Evolutionary conservation across 305 asterid genomes (phyloP).

Genomic region (Stenogyne calaminthoides): DNA sequence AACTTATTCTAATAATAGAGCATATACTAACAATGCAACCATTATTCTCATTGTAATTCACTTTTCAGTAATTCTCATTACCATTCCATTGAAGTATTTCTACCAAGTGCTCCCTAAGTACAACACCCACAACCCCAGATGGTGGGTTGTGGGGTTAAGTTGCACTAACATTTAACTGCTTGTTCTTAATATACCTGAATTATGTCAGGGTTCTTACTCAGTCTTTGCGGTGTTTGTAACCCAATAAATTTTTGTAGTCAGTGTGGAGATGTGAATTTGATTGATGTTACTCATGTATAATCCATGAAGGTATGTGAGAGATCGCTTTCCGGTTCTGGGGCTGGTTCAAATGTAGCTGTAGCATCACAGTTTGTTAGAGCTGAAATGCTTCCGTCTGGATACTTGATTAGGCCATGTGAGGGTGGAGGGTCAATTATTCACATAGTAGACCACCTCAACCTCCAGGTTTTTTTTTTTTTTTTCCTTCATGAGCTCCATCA

Average conservation of each 20-base stretch:
- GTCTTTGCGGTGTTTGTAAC: background rate
- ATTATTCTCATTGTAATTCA: too few species aligned
- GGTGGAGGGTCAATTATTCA: conserved; percentile 98
- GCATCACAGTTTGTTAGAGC: conserved; percentile 85
- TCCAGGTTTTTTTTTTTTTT: conserved; percentile 61
- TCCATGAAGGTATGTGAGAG: conserved; percentile 76
- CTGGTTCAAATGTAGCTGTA: conserved; percentile 66
- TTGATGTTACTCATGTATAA: conserved; percentile 17
- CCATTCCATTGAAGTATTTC: too few species aligned
- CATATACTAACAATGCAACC: too few species aligned
- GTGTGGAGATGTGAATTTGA: background rate
- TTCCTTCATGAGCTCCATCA: background rate
- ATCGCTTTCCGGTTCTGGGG: conserved; percentile 90
- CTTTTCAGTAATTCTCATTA: too few species aligned
- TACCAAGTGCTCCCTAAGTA: background rate
- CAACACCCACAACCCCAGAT: background rate
- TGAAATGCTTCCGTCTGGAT: conserved; percentile 90
- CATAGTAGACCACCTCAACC: conserved; percentile 86
- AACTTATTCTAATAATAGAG: too few species aligned
- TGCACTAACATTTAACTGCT: background rate
- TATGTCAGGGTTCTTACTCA: background rate
- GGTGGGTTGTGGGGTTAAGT: background rate
- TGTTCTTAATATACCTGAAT: background rate
- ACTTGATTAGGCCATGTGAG: conserved; percentile 83
- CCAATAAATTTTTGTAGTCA: background rate